Evolutionary conservation across 768 basidiomycete genomes (phyloP).

Genomic region (Trametes meyenii): DNA sequence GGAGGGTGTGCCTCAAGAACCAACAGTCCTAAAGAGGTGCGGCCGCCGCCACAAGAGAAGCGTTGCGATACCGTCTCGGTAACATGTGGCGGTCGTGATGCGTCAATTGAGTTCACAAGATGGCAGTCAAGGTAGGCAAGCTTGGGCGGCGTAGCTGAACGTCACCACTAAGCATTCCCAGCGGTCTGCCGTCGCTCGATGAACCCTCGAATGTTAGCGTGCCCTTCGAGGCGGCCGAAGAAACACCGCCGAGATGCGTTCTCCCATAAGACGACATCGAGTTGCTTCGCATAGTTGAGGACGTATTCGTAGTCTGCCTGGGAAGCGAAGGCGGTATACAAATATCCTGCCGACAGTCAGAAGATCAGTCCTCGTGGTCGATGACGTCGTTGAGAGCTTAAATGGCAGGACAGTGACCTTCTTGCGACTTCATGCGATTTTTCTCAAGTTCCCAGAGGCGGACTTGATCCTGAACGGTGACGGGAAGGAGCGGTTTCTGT

Average conservation of each 20-base stretch:
- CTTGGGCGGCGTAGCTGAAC: slow-evolving; percentile 3
- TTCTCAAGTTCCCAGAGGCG: slow-evolving; percentile 96
- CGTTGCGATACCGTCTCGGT: not conserved
- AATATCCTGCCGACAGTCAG: slow-evolving; percentile 59
- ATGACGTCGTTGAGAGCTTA: slow-evolving; percentile 26
- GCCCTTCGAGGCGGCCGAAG: slow-evolving; percentile 80
- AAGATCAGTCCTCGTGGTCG: slow-evolving; percentile 22
- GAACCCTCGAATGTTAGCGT: slow-evolving; percentile 76
- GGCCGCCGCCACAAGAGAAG: slow-evolving; percentile 11
- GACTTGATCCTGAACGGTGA: slow-evolving; percentile 98
- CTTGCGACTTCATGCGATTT: slow-evolving; percentile 84
- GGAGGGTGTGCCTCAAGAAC: not conserved
- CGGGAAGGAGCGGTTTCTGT: slow-evolving; percentile 90
- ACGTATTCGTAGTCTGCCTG: slow-evolving; percentile 89
- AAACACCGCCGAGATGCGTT: slow-evolving; percentile 72
- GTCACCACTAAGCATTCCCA: slow-evolving; percentile 27
- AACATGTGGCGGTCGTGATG: slow-evolving; percentile 19
- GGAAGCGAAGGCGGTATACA: slow-evolving; percentile 87
- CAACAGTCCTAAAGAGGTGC: slow-evolving; percentile 3
- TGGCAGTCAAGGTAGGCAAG: slow-evolving; percentile 4
- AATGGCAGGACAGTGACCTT: slow-evolving; percentile 57
- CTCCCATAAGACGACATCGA: slow-evolving; percentile 86
- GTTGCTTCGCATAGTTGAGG: slow-evolving; percentile 79
- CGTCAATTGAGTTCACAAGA: slow-evolving; percentile 7
- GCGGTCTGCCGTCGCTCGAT: slow-evolving; percentile 64